phyloP scores from a whole-genome alignment of 768 basidiomycete species.

The Naganishia friedmannii region DNA sequence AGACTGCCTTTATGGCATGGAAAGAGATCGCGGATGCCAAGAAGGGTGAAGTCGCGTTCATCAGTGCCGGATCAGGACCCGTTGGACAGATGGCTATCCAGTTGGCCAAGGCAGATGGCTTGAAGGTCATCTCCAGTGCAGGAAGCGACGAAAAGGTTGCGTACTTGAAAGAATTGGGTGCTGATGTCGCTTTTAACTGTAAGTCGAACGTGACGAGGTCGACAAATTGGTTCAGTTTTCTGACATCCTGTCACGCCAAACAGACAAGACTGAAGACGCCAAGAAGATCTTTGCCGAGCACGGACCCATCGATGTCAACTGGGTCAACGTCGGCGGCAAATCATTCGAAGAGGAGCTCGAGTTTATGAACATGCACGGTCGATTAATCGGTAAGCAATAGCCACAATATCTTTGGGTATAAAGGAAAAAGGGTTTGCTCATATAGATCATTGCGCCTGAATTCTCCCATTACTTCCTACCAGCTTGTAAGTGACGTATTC shows the following conservation, averaged over 20 bases:
- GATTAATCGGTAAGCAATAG: conserved; percentile 35
- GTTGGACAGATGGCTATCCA: conserved; percentile 64
- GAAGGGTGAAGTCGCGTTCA: conserved; percentile 60
- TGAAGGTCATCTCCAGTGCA: conserved; percentile 68
- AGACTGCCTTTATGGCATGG: conserved; percentile 38
- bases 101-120: conserved; percentile 55
- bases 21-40: conserved; percentile 54
- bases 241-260: not conserved
- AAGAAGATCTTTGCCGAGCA: conserved; percentile 59
- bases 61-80: conserved; percentile 57
- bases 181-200: conserved; percentile 39
- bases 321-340: conserved; percentile 47
- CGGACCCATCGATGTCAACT: conserved; percentile 61
- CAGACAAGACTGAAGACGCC: conserved; percentile 58
- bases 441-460: not conserved
- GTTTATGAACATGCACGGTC: conserved; percentile 37
- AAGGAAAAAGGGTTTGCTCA: too few relatives aligned
- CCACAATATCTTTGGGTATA: too few relatives aligned
- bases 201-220: too few relatives aligned
- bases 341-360: conserved; percentile 43
- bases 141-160: conserved; percentile 71
- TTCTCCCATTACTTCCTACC: not conserved
- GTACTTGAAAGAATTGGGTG: conserved; percentile 35
- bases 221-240: too few relatives aligned
- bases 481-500: conserved; percentile 12